Evolutionary conservation across 2,329 filamentous ascomycete genomes (phyloP).

Genomic region (Didymella keratinophila): DNA sequence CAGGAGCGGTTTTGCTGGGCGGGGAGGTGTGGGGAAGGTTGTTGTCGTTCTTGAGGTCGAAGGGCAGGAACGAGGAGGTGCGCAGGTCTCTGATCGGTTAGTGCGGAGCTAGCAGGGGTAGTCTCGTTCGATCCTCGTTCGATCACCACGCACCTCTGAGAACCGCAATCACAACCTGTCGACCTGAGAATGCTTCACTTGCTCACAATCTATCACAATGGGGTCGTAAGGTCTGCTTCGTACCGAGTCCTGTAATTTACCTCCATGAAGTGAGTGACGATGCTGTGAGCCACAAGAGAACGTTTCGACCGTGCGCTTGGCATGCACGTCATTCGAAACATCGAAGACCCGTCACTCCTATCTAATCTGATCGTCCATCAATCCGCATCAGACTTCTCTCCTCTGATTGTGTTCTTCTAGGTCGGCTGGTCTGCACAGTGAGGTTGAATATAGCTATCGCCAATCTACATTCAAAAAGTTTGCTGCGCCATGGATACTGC

Average conservation of each 20-base stretch:
- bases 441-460: too few relatives aligned
- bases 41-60: conserved; percentile 28
- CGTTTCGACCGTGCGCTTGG: conserved; percentile 1
- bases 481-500: too few relatives aligned
- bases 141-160: conserved; percentile 16
- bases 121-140: conserved; percentile 20
- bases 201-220: too few relatives aligned
- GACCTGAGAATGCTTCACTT: neutral
- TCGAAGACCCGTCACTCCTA: conserved; percentile 20
- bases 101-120: conserved; percentile 9
- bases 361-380: conserved; percentile 34
- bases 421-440: neutral
- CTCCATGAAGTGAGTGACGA: too few relatives aligned
- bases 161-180: conserved; percentile 2
- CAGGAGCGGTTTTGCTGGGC: conserved; percentile 13
- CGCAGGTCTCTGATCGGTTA: conserved; percentile 8
- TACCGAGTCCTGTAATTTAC: too few relatives aligned
- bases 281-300: neutral
- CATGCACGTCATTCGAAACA: conserved; percentile 35
- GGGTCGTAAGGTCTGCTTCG: neutral
- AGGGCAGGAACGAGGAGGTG: conserved; percentile 36
- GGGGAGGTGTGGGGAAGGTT: conserved; percentile 26
- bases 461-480: too few relatives aligned
- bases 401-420: too few relatives aligned
- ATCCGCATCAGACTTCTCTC: neutral